phyloP scores from a whole-genome alignment of 495 filamentous ascomycete genomes.

The Aspergillus haitiensis region DNA sequence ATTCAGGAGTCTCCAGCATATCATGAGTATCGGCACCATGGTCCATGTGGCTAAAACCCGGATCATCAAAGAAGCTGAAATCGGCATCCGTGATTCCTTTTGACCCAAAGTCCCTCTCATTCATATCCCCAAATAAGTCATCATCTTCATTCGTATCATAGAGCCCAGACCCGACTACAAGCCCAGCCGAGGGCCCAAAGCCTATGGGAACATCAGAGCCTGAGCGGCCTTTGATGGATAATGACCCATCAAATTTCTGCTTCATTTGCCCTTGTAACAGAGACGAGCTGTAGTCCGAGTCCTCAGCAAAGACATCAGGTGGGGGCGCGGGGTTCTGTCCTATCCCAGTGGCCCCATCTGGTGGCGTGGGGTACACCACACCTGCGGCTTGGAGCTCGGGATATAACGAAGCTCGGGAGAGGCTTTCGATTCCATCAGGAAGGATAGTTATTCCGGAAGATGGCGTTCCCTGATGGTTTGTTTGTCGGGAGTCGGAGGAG shows the following conservation, averaged over 20 bases:
- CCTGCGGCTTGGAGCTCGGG: slow-evolving; percentile 54
- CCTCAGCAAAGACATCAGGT: slow-evolving; percentile 38
- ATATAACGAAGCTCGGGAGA: slow-evolving; percentile 53
- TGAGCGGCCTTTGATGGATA: slow-evolving; percentile 25
- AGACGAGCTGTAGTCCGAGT: slow-evolving; percentile 23
- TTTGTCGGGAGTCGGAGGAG: slow-evolving; percentile 36
- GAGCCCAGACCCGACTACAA: slow-evolving; percentile 40
- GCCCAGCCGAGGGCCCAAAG: slow-evolving; percentile 28
- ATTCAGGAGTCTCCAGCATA: slow-evolving; percentile 17
- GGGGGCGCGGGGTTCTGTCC: slow-evolving; percentile 27
- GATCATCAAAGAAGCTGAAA: slow-evolving; percentile 87
- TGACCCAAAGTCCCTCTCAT: slow-evolving; percentile 74
- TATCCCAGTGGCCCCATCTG: slow-evolving; percentile 63
- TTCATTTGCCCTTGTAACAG: slow-evolving; percentile 13
- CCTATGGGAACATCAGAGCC: slow-evolving; percentile 27
- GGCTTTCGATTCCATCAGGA: slow-evolving; percentile 42
- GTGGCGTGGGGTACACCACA: slow-evolving; percentile 84
- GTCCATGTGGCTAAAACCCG: slow-evolving; percentile 42
- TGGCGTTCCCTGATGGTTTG: slow-evolving; percentile 31
- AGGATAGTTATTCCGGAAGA: slow-evolving; percentile 27
- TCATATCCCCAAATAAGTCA: slow-evolving; percentile 69
- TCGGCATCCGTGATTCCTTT: slow-evolving; percentile 84
- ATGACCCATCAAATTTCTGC: slow-evolving; percentile 17
- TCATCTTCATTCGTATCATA: slow-evolving; percentile 55
- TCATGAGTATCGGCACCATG: slow-evolving; percentile 16